Conservation (phyloP, 164 flowering plant genomes). For the Paratinospora sagittata region DNA sequence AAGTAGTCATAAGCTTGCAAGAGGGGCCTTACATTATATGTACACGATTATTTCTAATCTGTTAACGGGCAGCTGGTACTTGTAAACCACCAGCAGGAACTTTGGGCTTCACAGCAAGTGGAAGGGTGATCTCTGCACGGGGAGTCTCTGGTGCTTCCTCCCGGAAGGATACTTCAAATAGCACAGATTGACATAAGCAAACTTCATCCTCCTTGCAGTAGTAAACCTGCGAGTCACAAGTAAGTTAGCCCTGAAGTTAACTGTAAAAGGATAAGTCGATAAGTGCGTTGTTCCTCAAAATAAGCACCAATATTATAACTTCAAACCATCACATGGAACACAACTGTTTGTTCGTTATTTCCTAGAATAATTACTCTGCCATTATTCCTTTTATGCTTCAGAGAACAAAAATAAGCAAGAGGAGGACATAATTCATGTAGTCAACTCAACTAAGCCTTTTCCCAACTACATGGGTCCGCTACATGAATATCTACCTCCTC, state of each 20-base stretch:
- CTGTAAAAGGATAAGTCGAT: slow-evolving; percentile 1
- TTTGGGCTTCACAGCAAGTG: slow-evolving; percentile 61
- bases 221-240: slow-evolving; percentile 63
- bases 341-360: background rate
- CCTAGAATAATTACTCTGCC: background rate
- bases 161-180: slow-evolving; percentile 66
- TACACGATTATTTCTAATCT: background rate
- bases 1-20: slow-evolving; percentile 6
- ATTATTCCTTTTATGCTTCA: background rate
- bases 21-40: slow-evolving; percentile 8
- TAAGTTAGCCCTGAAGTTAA: background rate
- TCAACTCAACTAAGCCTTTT: too few relatives aligned
- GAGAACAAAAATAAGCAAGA: background rate
- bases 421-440: too few relatives aligned
- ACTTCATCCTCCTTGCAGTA: slow-evolving; percentile 96
- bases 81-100: slow-evolving; percentile 31
- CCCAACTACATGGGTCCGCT: too few relatives aligned
- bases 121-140: slow-evolving; percentile 43
- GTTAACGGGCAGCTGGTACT: slow-evolving; percentile 28
- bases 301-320: background rate
- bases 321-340: background rate
- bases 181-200: slow-evolving; percentile 68
- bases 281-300: background rate
- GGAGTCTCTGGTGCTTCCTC: slow-evolving; percentile 36
- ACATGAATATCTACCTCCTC: too few relatives aligned